Conservation (phyloP, 306 rosid genomes). For the Lathyrus aphaca region DNA sequence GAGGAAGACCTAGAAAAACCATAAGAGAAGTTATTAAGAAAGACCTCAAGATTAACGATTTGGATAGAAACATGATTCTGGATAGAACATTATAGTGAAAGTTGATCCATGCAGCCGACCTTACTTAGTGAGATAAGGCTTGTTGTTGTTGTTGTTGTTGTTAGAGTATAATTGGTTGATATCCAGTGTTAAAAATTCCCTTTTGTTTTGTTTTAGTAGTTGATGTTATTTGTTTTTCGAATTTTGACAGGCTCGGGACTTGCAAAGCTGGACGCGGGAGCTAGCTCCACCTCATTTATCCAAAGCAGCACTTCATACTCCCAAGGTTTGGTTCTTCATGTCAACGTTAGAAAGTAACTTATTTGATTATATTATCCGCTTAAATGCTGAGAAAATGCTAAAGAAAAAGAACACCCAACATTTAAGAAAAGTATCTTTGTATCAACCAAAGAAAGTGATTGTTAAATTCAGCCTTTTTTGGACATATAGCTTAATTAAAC, state of each 20-base stretch:
- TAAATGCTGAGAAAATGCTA: constrained; percentile 33
- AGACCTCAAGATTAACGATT: no score
- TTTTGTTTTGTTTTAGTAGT: constrained; percentile 3
- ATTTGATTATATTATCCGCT: constrained; percentile 28
- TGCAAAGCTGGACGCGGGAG: constrained; percentile 90
- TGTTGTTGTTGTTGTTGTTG: no score
- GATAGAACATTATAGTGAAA: no score
- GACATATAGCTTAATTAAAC: background rate
- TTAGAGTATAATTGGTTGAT: background rate
- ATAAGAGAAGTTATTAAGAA: no score
- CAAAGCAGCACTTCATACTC: constrained; percentile 69
- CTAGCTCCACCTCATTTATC: constrained; percentile 78
- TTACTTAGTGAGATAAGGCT: no score
- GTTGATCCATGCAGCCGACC: no score
- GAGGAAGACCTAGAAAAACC: no score
- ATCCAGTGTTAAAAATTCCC: constrained; percentile 1
- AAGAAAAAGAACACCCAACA: background rate
- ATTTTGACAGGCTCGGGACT: constrained; percentile 60
- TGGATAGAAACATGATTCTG: no score
- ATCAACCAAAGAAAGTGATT: constrained; percentile 4
- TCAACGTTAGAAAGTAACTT: constrained; percentile 9
- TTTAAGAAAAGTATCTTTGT: background rate
- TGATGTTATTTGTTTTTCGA: constrained; percentile 5
- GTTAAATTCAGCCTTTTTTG: background rate
- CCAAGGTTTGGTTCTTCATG: constrained; percentile 68